Evolutionary conservation across 169 alveolate genomes (phyloP).

Genomic region (Condylostoma magnum): DNA sequence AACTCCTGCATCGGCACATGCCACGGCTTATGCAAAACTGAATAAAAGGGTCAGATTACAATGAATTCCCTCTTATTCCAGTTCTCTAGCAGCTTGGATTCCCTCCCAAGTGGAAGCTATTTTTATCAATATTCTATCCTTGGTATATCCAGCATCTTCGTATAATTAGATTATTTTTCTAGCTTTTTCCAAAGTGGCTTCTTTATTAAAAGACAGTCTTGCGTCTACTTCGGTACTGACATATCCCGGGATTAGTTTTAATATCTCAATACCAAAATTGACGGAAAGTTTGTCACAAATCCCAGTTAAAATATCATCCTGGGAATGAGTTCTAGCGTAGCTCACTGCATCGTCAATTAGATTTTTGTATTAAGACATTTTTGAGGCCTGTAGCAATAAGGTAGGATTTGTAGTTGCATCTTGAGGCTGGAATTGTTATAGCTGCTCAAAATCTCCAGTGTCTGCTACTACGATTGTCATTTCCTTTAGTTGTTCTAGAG

Average conservation of each 20-base stretch:
- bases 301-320: slow-evolving; percentile 24
- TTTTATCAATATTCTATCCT: slow-evolving; percentile 73
- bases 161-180: slow-evolving; percentile 59
- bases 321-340: slow-evolving; percentile 29
- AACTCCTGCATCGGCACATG: slow-evolving; percentile 85
- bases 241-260: slow-evolving; percentile 77
- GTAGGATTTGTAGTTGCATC: slow-evolving; percentile 89
- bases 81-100: slow-evolving; percentile 73
- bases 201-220: slow-evolving; percentile 69
- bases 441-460: slow-evolving; percentile 77
- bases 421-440: slow-evolving; percentile 64
- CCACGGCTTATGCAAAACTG: slow-evolving; percentile 70
- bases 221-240: slow-evolving; percentile 87
- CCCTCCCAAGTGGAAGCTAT: slow-evolving; percentile 91
- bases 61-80: slow-evolving; percentile 69
- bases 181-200: slow-evolving; percentile 62
- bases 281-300: slow-evolving; percentile 67
- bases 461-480: slow-evolving; percentile 79
- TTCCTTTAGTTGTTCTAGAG: slow-evolving; percentile 24
- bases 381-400: slow-evolving; percentile 68
- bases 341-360: slow-evolving; percentile 36
- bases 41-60: slow-evolving; percentile 84
- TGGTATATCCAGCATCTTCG: slow-evolving; percentile 61
- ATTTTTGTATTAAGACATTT: slow-evolving; percentile 44
- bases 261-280: slow-evolving; percentile 71